Base-by-base conservation (phyloP, 129 eudicot species). In the Gnaphalium uliginosum region DNA sequence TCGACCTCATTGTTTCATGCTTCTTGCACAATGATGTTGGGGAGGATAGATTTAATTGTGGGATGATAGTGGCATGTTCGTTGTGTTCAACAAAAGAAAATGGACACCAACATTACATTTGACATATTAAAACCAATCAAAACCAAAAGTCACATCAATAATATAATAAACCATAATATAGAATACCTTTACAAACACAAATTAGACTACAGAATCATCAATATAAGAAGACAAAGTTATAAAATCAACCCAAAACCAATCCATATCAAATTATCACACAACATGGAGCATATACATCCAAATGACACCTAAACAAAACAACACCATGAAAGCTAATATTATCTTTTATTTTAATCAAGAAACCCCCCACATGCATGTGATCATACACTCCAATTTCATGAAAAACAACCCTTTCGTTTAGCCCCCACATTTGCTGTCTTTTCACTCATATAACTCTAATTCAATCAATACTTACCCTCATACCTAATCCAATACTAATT, bases 321-420 rank as follows among this genome's bases (percentile, higher is more conserved):
- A 15, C 88, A 73, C 78, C 82, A 76, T 79, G 81, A 87, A 81
- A 81, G 85, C 84, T 78, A 81, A 62, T 56, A 50, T 78, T 63
- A 65, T 86, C 81, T 87, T 77, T 83, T 71, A n/a, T 8, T 61
- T 39, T 74, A 58, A 37, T 51, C 80, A 62, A 54, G 71, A 75
- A 72, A 69, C 57, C 30, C 9, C 71, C 74, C 69, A 71, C n/a
- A 35, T 76, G 85, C 81, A 76, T 78, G 82, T 81, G 84, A 66
- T 76, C 78, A 72, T 76, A 59, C 33, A 63, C 72, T 75, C 80
- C 74, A 63, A 54, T 26, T 71, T 43, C 68, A 77, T 30, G 30
- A 74, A 61, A 74, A 74, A 30, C 25, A 57, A 76, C 66, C 77
- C 83, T 43, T 46, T 15, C 60, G 53, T 50, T 73, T 73, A 59